Evolutionary conservation across 768 basidiomycete genomes (phyloP).

Genomic region (Crepidotus variabilis): DNA sequence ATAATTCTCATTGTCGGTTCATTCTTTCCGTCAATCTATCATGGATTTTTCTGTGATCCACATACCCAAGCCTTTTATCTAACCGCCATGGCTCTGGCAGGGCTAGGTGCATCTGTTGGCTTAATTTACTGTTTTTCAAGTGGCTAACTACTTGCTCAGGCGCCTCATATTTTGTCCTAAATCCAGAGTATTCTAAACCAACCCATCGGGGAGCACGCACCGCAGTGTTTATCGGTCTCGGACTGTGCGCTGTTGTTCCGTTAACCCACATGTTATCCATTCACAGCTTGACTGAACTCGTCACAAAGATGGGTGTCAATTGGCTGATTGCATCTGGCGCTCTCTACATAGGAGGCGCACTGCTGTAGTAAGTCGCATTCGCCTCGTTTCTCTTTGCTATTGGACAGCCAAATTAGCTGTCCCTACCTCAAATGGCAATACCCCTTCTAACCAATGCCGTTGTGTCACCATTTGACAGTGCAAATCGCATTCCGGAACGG

Average conservation of each 20-base stretch:
- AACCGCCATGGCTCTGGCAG: slow-evolving; percentile 44
- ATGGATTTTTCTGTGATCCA: slow-evolving; percentile 71
- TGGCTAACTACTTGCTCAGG: slow-evolving; percentile 31
- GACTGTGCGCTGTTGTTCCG: slow-evolving; percentile 66
- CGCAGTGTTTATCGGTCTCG: slow-evolving; percentile 73
- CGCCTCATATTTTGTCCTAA: slow-evolving; percentile 72
- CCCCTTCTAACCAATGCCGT: slow-evolving; percentile 9
- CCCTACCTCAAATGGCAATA: slow-evolving; percentile 13
- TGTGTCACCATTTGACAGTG: slow-evolving; percentile 44
- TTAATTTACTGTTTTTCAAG: slow-evolving; percentile 14
- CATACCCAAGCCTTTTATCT: slow-evolving; percentile 53
- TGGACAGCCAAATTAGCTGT: slow-evolving; percentile 13
- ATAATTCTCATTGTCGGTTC: slow-evolving; percentile 76
- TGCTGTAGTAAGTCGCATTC: slow-evolving; percentile 66
- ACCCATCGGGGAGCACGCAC: slow-evolving; percentile 76
- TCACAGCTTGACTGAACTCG: slow-evolving; percentile 54
- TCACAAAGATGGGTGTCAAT: slow-evolving; percentile 62
- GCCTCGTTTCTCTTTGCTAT: slow-evolving; percentile 16
- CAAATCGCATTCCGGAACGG: slow-evolving; percentile 78
- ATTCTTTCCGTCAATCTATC: slow-evolving; percentile 73
- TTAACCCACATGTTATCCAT: slow-evolving; percentile 57
- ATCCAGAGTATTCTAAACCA: slow-evolving; percentile 74
- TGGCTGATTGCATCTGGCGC: slow-evolving; percentile 70
- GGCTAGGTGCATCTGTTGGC: slow-evolving; percentile 46
- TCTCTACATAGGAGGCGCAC: slow-evolving; percentile 75